Base-by-base conservation (phyloP, 306 rosid genomes). In the Biancaea sappan region DNA sequence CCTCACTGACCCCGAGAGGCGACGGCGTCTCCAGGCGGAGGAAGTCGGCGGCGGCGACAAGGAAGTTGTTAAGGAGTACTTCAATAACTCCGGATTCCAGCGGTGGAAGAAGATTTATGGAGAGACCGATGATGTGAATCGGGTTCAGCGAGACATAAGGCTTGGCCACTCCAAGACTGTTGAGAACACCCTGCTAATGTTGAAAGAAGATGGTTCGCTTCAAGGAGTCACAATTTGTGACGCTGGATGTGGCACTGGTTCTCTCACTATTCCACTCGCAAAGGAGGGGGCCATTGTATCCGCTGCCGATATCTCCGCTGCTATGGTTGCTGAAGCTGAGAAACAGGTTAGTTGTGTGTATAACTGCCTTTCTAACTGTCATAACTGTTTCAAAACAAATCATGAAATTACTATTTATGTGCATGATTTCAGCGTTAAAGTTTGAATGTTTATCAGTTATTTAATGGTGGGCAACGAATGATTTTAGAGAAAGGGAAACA, bases 241-340 rank as follows among this genome's bases (percentile, higher is more conserved):
- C 58, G 96, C 97, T 1, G 97, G 96, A 1, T 94, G 98, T n/a
- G 99, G 99, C 5, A 94, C 98, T 10, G 98, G 98, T n/a, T 85
- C 89, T 13, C 81, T 91, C 15, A 80, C 97, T 1, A 88, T 94
- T 78, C 99, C 99, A 4, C 89, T 94, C 1, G 96, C 99, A 0
- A 92, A 88, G 66, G 96, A 83, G 40, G 96, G 97, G 2, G 97
- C 95, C 11, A 6, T 83, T 52, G 96, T 94, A 2, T 72, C 51
- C 15, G 91, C 99, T 12, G 83, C 82, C 29, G 97, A 94, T 60
- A 92, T 94, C 56, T 94, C 96, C 10, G 92, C 96, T 6, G 89
- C 97, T 14, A 94, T 94, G 99, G 95, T 94, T 43, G 87, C 90
- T 2, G 97, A 94, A 82, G 97, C 99, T 21, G 70, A 88, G 83